Percentiles rank a stretch among this genome's conserved stretches.
Conservation (phyloP, 2,329 filamentous ascomycete species). For the Cladosporium sp. region DNA sequence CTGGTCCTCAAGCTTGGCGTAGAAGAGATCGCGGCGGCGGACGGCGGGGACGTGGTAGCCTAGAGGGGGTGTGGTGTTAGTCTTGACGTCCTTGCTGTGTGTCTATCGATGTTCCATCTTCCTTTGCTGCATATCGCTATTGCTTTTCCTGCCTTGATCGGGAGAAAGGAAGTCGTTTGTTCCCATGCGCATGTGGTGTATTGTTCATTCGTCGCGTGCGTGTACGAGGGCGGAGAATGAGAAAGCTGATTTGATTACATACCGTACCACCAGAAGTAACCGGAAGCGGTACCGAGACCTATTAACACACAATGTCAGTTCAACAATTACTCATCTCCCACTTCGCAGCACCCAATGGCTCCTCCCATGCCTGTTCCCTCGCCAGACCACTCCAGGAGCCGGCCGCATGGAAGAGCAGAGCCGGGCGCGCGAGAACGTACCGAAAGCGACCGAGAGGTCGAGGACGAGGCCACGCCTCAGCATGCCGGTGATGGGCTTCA, state of each 20-base stretch:
- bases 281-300: conserved; percentile 59
- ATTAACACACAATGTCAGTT: conserved; percentile 2
- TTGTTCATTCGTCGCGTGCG: conserved; percentile 8
- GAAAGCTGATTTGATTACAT: conserved; percentile 34
- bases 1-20: conserved; percentile 60
- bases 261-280: conserved; percentile 66
- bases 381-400: too few relatives aligned
- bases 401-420: too few relatives aligned
- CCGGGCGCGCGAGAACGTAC: conserved; percentile 43
- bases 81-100: too few relatives aligned
- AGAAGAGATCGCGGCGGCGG: conserved; percentile 59
- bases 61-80: conserved; percentile 26
- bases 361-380: too few relatives aligned
- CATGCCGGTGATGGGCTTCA: conserved; percentile 54
- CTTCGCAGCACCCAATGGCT: too few relatives aligned
- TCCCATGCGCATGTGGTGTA: too few relatives aligned
- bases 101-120: too few relatives aligned
- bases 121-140: neutral
- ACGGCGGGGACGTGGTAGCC: conserved; percentile 62
- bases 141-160: neutral
- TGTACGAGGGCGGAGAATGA: conserved; percentile 4
- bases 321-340: too few relatives aligned
- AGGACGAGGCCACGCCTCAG: conserved; percentile 62
- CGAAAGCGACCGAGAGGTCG: conserved; percentile 61
- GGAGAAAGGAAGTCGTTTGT: too few relatives aligned